These are phyloP conservation scores for Rhizomucor pusillus DNA, from an alignment of 371 early-diverging fungal species.

Conservation along the genomic window DNA sequence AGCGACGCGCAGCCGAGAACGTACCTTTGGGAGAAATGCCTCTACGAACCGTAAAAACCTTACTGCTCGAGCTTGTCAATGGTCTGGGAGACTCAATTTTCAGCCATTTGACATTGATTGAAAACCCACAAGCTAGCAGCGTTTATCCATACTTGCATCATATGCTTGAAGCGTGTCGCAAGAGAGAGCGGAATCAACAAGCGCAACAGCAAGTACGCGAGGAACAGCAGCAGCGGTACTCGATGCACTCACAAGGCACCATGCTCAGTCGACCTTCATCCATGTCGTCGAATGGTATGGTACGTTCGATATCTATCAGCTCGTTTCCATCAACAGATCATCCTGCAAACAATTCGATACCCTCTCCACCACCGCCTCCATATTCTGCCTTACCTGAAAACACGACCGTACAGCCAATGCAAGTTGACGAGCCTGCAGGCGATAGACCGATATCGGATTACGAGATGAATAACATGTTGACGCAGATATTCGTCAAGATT, in stretches of 20 bases:
- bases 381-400: not conserved
- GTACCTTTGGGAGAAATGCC: slow-evolving; percentile 89
- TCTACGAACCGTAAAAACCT: slow-evolving; percentile 89
- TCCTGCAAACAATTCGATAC: slow-evolving; percentile 1
- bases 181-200: slow-evolving; percentile 44
- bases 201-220: slow-evolving; percentile 17
- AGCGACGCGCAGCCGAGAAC: slow-evolving; percentile 68
- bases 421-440: slow-evolving; percentile 23
- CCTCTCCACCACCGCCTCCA: slow-evolving; percentile 9
- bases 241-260: slow-evolving; percentile 26
- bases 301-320: slow-evolving; percentile 27
- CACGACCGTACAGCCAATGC: slow-evolving; percentile 26
- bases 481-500: slow-evolving; percentile 73
- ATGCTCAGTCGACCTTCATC: slow-evolving; percentile 34
- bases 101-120: slow-evolving; percentile 62
- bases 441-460: slow-evolving; percentile 31
- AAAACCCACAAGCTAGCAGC: slow-evolving; percentile 59
- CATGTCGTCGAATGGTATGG: slow-evolving; percentile 24
- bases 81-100: slow-evolving; percentile 64
- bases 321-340: slow-evolving; percentile 15
- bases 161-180: slow-evolving; percentile 65
- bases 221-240: slow-evolving; percentile 8
- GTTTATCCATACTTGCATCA: slow-evolving; percentile 70
- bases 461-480: slow-evolving; percentile 56
- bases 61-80: slow-evolving; percentile 75